Evolutionary conservation across 2,329 filamentous ascomycete genomes (phyloP).

Genomic region (Diaporthe velutina): DNA sequence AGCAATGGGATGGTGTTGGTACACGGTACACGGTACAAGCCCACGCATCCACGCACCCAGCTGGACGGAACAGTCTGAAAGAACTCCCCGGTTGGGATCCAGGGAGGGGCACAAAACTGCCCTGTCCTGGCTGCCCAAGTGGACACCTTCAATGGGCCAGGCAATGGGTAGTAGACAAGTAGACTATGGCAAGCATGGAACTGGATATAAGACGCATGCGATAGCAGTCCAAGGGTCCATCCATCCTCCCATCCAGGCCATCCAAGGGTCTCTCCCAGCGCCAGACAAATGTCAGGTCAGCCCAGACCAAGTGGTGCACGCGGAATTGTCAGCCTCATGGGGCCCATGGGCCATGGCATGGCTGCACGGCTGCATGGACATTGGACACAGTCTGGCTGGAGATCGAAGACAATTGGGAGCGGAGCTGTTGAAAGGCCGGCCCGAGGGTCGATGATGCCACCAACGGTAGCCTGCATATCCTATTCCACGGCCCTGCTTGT

Average conservation of each 20-base stretch:
- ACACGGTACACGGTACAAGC: background rate
- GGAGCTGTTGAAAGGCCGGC: slow-evolving; percentile 20
- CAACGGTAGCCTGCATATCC: slow-evolving; percentile 14
- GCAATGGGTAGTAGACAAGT: background rate
- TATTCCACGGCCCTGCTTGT: background rate
- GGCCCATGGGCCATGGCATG: background rate
- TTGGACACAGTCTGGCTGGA: background rate
- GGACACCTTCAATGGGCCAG: background rate
- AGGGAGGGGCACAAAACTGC: background rate
- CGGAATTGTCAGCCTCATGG: slow-evolving; percentile 20
- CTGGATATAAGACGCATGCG: background rate
- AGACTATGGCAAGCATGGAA: background rate
- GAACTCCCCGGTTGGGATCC: slow-evolving; percentile 29
- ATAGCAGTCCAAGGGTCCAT: slow-evolving; percentile 8
- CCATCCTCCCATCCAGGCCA: background rate
- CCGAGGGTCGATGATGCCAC: slow-evolving; percentile 23
- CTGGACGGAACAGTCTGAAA: slow-evolving; percentile 30
- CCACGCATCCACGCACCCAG: slow-evolving; percentile 7
- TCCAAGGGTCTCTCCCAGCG: background rate
- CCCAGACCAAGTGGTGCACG: background rate
- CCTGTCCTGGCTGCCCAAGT: slow-evolving; percentile 16
- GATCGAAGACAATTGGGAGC: slow-evolving; percentile 15
- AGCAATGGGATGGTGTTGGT: background rate
- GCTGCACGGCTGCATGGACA: background rate
- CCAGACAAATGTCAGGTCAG: background rate